Conservation (phyloP, 768 basidiomycete genomes). For the Panaeolus papilionaceus region DNA sequence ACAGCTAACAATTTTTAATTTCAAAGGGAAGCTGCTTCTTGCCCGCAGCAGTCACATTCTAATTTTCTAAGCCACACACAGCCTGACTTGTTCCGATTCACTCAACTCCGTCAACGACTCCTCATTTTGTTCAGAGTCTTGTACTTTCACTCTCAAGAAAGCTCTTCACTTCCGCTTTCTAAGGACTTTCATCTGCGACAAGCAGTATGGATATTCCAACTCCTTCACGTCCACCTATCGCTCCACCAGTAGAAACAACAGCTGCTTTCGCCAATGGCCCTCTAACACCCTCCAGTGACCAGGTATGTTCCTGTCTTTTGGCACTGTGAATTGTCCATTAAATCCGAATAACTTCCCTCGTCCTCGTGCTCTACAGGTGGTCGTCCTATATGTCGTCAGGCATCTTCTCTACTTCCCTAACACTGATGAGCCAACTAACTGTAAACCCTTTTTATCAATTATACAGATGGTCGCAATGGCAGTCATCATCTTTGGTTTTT, state of each 20-base stretch:
- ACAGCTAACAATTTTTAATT: neutral
- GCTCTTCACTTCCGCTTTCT: neutral
- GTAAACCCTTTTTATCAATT: constrained; percentile 19
- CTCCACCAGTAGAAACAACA: constrained; percentile 47
- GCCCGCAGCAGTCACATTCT: neutral
- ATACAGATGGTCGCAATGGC: constrained; percentile 81
- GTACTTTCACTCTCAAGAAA: neutral
- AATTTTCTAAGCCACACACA: neutral
- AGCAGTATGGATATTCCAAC: constrained; percentile 11
- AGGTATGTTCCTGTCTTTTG: constrained; percentile 50
- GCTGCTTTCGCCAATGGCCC: constrained; percentile 41
- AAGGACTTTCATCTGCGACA: neutral
- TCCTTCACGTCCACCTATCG: constrained; percentile 45
- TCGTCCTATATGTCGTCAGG: constrained; percentile 79
- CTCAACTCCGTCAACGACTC: neutral
- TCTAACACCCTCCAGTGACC: constrained; percentile 71
- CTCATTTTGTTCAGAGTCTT: neutral
- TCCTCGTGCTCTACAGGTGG: constrained; percentile 53
- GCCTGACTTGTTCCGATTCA: neutral
- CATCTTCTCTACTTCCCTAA: constrained; percentile 18
- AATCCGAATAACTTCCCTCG: constrained; percentile 27
- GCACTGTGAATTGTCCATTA: constrained; percentile 20
- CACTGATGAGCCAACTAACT: constrained; percentile 9
- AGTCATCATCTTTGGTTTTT: constrained; percentile 86
- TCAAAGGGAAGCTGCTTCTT: neutral